A percentile compares a stretch with the other conserved stretches of the same genome.
Evolutionary conservation across 2,329 filamentous ascomycete species (phyloP).

Genomic region (Eutypella sp.): DNA sequence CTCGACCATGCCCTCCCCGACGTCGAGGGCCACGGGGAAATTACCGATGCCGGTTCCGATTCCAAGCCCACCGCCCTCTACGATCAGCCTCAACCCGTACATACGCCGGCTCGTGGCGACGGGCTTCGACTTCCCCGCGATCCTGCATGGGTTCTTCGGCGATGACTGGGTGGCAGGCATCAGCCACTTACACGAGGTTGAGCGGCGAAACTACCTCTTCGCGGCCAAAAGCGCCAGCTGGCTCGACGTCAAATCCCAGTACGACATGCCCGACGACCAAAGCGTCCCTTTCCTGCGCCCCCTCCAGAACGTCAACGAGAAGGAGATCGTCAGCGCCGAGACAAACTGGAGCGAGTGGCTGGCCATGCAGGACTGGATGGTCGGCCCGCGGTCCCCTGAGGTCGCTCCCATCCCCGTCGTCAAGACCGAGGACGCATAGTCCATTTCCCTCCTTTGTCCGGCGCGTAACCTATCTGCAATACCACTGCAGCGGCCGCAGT

Average conservation of each 20-base stretch:
- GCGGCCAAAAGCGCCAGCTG: conserved; percentile 89
- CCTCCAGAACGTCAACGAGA: conserved; percentile 68
- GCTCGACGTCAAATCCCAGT: conserved; percentile 82
- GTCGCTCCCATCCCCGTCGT: conserved; percentile 23
- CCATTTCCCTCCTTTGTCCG: not conserved
- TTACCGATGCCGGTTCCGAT: conserved; percentile 23
- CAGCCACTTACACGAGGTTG: conserved; percentile 77
- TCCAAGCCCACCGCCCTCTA: conserved; percentile 26
- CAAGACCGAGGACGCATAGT: conserved; percentile 26
- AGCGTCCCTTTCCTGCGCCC: conserved; percentile 83
- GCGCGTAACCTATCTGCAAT: not conserved
- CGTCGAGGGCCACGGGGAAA: conserved; percentile 20
- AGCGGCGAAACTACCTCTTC: conserved; percentile 91
- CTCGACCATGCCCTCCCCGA: conserved; percentile 27
- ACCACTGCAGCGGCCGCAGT: conserved; percentile 3
- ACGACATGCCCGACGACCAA: conserved; percentile 81
- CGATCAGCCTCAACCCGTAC: conserved; percentile 77
- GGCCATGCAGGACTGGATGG: conserved; percentile 97
- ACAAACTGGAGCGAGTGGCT: conserved; percentile 90
- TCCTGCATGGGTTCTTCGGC: conserved; percentile 97
- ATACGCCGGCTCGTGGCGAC: conserved; percentile 86
- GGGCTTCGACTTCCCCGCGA: conserved; percentile 78
- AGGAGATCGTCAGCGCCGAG: conserved; percentile 80
- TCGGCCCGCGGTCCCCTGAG: conserved; percentile 72
- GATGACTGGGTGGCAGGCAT: conserved; percentile 82